Conservation (phyloP, 1,284 basidiomycete genomes). For the Boletus semigastroideus region DNA sequence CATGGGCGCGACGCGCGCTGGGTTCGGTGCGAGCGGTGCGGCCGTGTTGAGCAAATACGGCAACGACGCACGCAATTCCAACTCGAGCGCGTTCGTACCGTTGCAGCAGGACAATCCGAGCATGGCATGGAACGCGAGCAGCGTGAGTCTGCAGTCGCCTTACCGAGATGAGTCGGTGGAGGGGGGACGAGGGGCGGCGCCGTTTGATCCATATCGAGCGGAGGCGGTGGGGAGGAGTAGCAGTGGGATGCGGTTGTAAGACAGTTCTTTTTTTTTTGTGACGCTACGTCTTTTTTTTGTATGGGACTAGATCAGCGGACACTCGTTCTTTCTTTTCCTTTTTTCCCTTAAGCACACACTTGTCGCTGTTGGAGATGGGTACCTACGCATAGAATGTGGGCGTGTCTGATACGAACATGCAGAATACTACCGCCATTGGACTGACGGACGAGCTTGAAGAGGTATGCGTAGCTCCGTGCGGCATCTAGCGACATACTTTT, state of each 20-base stretch:
- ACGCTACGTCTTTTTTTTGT: background rate
- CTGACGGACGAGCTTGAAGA: too few relatives aligned
- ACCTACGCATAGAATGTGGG: constrained; percentile 7
- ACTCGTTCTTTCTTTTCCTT: background rate
- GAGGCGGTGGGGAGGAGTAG: constrained; percentile 29
- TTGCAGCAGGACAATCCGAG: constrained; percentile 55
- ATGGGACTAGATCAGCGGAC: constrained; percentile 8
- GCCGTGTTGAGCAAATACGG: constrained; percentile 22
- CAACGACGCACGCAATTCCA: constrained; percentile 38
- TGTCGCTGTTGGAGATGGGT: constrained; percentile 1
- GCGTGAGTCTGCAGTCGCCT: constrained; percentile 37
- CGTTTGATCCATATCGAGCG: constrained; percentile 32
- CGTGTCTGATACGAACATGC: background rate
- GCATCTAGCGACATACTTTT: too few relatives aligned
- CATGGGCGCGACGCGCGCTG: constrained; percentile 36
- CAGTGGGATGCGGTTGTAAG: constrained; percentile 25
- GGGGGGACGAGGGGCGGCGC: too few relatives aligned
- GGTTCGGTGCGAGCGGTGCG: constrained; percentile 26
- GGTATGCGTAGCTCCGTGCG: too few relatives aligned
- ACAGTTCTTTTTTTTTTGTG: background rate
- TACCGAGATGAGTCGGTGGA: constrained; percentile 50
- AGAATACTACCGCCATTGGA: too few relatives aligned
- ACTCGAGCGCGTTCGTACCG: constrained; percentile 60
- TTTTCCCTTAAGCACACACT: too few relatives aligned
- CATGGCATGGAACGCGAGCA: constrained; percentile 52